These are phyloP conservation scores for Pyracantha coccinea DNA, from an alignment of 331 rosid species.

Conservation along the genomic window DNA sequence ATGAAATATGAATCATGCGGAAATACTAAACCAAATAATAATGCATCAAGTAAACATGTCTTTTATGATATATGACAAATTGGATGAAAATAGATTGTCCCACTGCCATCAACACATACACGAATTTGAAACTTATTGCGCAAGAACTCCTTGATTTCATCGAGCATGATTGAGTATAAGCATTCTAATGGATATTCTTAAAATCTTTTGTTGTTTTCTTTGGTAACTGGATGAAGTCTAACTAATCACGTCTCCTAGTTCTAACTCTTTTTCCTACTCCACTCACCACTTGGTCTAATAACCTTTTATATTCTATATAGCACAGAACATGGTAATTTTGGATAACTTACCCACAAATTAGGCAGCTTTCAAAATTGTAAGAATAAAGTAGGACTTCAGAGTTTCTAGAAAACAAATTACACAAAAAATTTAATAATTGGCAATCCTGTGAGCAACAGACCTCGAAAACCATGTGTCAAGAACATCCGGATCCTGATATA, in stretches of 20 bases:
- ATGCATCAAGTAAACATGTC: not conserved
- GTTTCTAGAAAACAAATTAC: not conserved
- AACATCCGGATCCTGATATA: slow-evolving; percentile 94
- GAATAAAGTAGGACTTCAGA: not conserved
- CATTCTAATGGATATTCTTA: not conserved
- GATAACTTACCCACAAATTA: not conserved
- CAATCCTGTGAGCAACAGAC: slow-evolving; percentile 26
- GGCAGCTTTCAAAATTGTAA: not conserved
- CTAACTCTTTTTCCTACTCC: not conserved
- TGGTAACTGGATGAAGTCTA: not conserved
- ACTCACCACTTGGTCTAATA: not conserved
- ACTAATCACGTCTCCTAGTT: not conserved
- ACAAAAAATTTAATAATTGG: not conserved
- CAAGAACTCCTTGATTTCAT: not conserved
- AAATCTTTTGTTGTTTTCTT: not conserved
- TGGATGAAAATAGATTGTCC: not conserved
- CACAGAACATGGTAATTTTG: not conserved
- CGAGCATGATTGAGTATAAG: not conserved
- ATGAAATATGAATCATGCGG: not conserved
- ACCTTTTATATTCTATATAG: not conserved
- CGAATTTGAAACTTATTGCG: not conserved
- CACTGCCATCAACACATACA: not conserved
- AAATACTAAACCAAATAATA: not conserved
- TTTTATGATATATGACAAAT: not conserved
- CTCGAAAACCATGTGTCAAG: slow-evolving; percentile 99